Percentiles rank a stretch among this genome's conserved stretches.
phyloP scores from a whole-genome alignment of 1,284 basidiomycete species.

The Ganoderma lucidum region DNA sequence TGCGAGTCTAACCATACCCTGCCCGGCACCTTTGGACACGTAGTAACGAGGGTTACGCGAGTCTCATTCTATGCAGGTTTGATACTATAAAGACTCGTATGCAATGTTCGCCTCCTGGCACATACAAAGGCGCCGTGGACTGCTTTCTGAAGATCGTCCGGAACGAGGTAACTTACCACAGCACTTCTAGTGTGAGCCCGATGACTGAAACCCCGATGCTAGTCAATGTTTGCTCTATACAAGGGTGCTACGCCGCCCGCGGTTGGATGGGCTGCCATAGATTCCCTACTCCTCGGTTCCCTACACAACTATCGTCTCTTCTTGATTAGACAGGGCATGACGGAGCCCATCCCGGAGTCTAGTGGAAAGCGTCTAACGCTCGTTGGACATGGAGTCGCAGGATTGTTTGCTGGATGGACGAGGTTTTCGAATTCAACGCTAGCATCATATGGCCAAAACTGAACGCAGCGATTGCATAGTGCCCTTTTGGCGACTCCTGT shows the following conservation, averaged over 20 bases:
- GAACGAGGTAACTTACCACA: slow-evolving; percentile 59
- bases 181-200: background rate
- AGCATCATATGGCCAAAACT: background rate
- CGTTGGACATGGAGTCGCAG: slow-evolving; percentile 71
- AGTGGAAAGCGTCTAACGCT: slow-evolving; percentile 59
- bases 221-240: slow-evolving; percentile 59
- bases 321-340: slow-evolving; percentile 60
- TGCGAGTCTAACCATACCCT: background rate
- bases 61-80: slow-evolving; percentile 51
- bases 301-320: slow-evolving; percentile 78
- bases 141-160: slow-evolving; percentile 68
- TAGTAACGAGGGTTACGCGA: background rate
- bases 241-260: slow-evolving; percentile 81
- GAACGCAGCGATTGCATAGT: slow-evolving; percentile 41
- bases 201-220: background rate
- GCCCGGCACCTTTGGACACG: background rate
- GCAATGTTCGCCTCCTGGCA: slow-evolving; percentile 74
- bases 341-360: slow-evolving; percentile 55
- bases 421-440: slow-evolving; percentile 51
- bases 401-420: slow-evolving; percentile 79
- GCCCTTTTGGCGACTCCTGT: slow-evolving; percentile 76
- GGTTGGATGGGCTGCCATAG: slow-evolving; percentile 80
- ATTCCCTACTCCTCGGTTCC: slow-evolving; percentile 79
- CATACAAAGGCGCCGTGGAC: slow-evolving; percentile 73
- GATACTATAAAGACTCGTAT: slow-evolving; percentile 82